phyloP scores from a whole-genome alignment of 2,329 filamentous ascomycete genomes.

The Aspergillus thermomutatus region DNA sequence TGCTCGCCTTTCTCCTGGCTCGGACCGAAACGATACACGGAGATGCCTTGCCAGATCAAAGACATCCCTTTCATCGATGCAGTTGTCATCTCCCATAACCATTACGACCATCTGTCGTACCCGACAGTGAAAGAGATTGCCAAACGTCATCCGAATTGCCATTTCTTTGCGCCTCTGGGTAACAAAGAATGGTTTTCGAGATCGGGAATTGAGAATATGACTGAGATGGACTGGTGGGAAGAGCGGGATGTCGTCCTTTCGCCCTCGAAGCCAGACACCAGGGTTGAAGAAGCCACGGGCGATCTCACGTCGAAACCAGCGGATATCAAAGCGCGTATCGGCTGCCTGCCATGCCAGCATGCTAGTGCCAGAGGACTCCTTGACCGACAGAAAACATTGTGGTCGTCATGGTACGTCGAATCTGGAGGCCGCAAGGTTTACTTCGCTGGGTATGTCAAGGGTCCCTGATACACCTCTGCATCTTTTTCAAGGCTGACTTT shows the following conservation, averaged over 20 bases:
- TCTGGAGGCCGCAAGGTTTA: conserved; percentile 75
- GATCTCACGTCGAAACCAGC: conserved; percentile 18
- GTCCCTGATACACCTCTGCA: not conserved
- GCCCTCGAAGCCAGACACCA: conserved; percentile 22
- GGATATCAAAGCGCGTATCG: conserved; percentile 67
- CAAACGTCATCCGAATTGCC: conserved; percentile 68
- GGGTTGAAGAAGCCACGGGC: conserved; percentile 27
- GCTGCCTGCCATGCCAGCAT: conserved; percentile 83
- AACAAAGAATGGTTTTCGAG: conserved; percentile 77
- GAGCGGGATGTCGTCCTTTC: conserved; percentile 69
- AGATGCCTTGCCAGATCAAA: conserved; percentile 69
- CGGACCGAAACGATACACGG: conserved; percentile 74
- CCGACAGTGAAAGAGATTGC: conserved; percentile 69
- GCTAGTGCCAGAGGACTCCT: conserved; percentile 65
- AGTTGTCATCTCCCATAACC: conserved; percentile 78
- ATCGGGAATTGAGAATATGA: conserved; percentile 70
- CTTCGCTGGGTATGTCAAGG: conserved; percentile 61
- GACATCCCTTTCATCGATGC: conserved; percentile 64
- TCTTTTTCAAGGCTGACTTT: not conserved
- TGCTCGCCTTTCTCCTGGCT: conserved; percentile 73
- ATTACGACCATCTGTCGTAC: conserved; percentile 89
- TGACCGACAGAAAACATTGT: conserved; percentile 74
- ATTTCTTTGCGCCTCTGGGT: conserved; percentile 85
- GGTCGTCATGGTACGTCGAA: conserved; percentile 80
- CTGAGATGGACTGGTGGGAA: conserved; percentile 95